Evolutionary conservation across 129 eudicot genomes (phyloP), one percentile per base, ranked within the genome.

Genomic region (Ambrosia artemisiifolia): DNA sequence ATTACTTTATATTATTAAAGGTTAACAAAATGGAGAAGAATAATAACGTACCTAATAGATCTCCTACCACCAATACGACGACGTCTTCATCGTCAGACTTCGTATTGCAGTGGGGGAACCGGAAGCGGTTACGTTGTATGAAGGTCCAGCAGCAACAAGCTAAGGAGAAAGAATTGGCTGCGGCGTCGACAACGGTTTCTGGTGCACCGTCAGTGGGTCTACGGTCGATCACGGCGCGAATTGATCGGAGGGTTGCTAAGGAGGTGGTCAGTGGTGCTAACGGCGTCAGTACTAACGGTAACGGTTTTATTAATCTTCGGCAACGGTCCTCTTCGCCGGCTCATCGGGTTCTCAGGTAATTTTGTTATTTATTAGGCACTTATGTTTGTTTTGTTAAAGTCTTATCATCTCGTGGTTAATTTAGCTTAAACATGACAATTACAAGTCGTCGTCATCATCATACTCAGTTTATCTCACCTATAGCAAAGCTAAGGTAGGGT

Each of bases 91-190:
- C 90, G 34, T 55, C 92, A 3, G 89, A 89, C 68, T 86, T 86
- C 64, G 87, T 81, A 16, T 76, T 89, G 65, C 90, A 85, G 96
- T 89, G 96, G 96, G 96, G 96, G 3, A 89, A 84, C 56, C 83
- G 90, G 74, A 89, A 89, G 28, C 75, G 90, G 51, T 53, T 80
- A 13, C 90, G 96, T 59, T 84, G 96, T 76, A 89, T 89, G 92
- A 89, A 89, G 82, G 76, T 82, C 18, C 89, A 86, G 74, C 83
- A 76, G 55, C 81, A 77, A 70, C 77, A 65, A 40, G 50, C 71
- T 17, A 74, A 74, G 20, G 76, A 74, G 32, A 65, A 65, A 63
- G 68, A 71, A 53, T 46, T n/a, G 13, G 49, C 69, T 11, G 43
- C 67, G 42, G 63, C 71, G 78, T 56, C 42, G 44, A 6, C 28